Base-by-base conservation (phyloP, 805 yeast genomes). In the Sugiyamaella floridensis region DNA sequence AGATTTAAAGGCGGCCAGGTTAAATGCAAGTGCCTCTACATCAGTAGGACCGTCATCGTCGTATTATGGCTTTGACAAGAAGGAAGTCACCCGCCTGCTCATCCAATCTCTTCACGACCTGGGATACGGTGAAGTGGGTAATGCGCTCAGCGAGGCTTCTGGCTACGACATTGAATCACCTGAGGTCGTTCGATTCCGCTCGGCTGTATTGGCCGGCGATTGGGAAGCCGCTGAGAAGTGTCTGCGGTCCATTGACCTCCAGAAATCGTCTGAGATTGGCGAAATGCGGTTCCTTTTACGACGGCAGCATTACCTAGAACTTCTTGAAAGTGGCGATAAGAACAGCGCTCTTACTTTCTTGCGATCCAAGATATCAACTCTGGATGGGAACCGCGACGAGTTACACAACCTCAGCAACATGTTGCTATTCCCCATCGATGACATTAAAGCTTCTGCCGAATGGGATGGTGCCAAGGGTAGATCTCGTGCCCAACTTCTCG, bases 51-150 rank as follows among this genome's bases (percentile, higher is more conserved):
- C 22, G 4, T 11, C 44, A 19, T 11, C 44, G 16, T 19, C 22
- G 4, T 65, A 63, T 51, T 52, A 45, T 47, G 70, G 70, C 16
- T 62, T 62, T 42, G 60, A 64, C 49, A 55, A 56, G 34, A 56
- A 55, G 18, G 78, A 79, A 59, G 66, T 78, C 18, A 72, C 80
- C 1, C 71, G 79, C 48, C 64, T 80, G 28, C 61, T 80, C 42
- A 73, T 79, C 40, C 82, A 79, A 57, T 66, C 80, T 0, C 62
- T 80, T 48, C 66, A 68, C 40, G 83, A 78, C 53, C 55, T 80
- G 53, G 82, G 82, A 4, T 78, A 75, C 58, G 52, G 60, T 3
- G 58, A 65, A 2, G 62, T 79, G 0, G 75, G 80, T 0, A 55
- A 63, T 2, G 50, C 58, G 2, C 63, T 80, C 42, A 75, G 74